Evolutionary conservation across 2,329 filamentous ascomycete genomes (phyloP).

Genomic region (Neopestalotiopsis sp.): DNA sequence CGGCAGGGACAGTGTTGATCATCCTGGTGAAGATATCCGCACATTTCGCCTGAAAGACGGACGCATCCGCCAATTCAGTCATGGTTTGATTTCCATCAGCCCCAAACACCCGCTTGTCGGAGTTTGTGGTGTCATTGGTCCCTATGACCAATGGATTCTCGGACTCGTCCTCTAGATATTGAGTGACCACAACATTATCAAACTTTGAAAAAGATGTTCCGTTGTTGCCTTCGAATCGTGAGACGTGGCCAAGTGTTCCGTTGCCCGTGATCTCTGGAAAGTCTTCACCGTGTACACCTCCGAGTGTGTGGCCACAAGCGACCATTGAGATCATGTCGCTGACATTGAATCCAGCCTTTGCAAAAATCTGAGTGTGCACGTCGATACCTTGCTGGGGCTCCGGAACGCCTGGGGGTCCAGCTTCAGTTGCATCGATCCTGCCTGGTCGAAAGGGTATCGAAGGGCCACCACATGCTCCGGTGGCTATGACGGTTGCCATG

Average conservation of each 20-base stretch:
- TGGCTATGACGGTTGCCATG: conserved; percentile 33
- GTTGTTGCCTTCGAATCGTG: conserved; percentile 35
- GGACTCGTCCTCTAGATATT: conserved; percentile 47
- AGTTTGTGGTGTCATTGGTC: conserved; percentile 42
- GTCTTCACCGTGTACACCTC: conserved; percentile 49
- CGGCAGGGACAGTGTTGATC: conserved; percentile 40
- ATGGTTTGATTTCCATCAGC: conserved; percentile 51
- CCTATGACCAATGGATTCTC: conserved; percentile 48
- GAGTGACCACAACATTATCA: conserved; percentile 48
- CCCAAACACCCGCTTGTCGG: conserved; percentile 48
- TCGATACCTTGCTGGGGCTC: conserved; percentile 34
- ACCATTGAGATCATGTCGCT: conserved; percentile 42
- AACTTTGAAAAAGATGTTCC: conserved; percentile 32
- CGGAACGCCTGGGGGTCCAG: conserved; percentile 37
- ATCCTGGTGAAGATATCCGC: conserved; percentile 37
- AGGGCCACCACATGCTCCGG: conserved; percentile 28
- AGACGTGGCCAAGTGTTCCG: conserved; percentile 40
- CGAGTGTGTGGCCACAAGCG: conserved; percentile 41
- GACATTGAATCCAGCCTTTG: conserved; percentile 36
- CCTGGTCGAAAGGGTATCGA: conserved; percentile 36
- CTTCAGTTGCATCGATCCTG: conserved; percentile 35
- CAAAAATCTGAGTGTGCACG: conserved; percentile 32
- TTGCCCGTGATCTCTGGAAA: conserved; percentile 45
- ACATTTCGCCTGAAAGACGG: conserved; percentile 42
- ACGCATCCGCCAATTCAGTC: conserved; percentile 40